These are phyloP conservation scores for Senna siamea DNA, from an alignment of 306 rosid genomes.

Conservation along the genomic window DNA sequence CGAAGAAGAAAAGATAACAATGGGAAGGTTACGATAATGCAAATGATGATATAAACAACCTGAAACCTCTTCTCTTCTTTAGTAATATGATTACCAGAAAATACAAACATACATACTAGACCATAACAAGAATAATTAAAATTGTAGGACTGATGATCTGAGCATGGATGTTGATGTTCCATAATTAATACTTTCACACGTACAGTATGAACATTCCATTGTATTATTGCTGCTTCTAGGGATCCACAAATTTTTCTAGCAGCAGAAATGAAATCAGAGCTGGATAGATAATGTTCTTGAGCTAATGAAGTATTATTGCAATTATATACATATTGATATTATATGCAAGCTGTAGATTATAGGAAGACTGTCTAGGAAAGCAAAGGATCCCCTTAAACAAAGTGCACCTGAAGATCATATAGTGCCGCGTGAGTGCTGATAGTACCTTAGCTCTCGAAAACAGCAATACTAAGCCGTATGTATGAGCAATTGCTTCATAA, in stretches of 20 bases:
- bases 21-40: not conserved
- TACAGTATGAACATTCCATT: slow-evolving; percentile 16
- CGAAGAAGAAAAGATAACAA: not conserved
- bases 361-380: not conserved
- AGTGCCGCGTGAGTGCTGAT: slow-evolving; percentile 22
- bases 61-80: slow-evolving; percentile 25
- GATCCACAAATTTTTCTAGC: slow-evolving; percentile 29
- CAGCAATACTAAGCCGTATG: slow-evolving; percentile 77
- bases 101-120: slow-evolving; percentile 16
- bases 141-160: slow-evolving; percentile 13
- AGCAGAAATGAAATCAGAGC: slow-evolving; percentile 29
- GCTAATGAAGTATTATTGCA: slow-evolving; percentile 16
- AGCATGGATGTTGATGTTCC: slow-evolving; percentile 25
- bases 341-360: slow-evolving; percentile 19
- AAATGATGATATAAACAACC: slow-evolving; percentile 17
- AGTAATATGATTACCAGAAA: not conserved
- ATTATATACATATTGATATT: slow-evolving; percentile 24
- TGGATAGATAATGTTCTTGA: not conserved
- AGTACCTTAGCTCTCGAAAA: slow-evolving; percentile 85
- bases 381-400: slow-evolving; percentile 12
- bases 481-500: slow-evolving; percentile 90
- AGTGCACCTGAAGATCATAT: slow-evolving; percentile 32
- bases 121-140: slow-evolving; percentile 9
- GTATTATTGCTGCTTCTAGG: slow-evolving; percentile 12
- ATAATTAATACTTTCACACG: slow-evolving; percentile 11